Conservation (phyloP, 495 filamentous ascomycete genomes). For the Corynascus novoguineensis region DNA sequence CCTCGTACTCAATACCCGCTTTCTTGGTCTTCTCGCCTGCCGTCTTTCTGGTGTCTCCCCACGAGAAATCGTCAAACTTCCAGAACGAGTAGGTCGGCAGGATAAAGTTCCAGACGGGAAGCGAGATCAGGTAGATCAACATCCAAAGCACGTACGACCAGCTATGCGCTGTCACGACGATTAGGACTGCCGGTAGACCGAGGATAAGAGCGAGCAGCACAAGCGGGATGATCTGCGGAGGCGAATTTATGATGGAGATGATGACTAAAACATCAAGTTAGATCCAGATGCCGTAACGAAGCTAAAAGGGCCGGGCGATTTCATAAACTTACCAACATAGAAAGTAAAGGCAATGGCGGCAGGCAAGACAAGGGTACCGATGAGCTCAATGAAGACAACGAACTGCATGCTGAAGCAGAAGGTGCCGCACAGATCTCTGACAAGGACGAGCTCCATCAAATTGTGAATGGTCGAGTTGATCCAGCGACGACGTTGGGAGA, state of each 20-base stretch:
- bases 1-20: constrained; percentile 77
- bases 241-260: constrained; percentile 74
- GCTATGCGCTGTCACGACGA: constrained; percentile 92
- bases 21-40: constrained; percentile 79
- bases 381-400: constrained; percentile 90
- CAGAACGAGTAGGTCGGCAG: constrained; percentile 94
- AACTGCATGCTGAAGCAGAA: constrained; percentile 99
- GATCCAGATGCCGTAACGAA: not conserved
- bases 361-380: constrained; percentile 90
- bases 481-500: constrained; percentile 94
- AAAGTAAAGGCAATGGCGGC: constrained; percentile 96
- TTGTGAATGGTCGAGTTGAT: constrained; percentile 99
- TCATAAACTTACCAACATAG: constrained; percentile 69
- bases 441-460: constrained; percentile 92
- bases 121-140: constrained; percentile 86
- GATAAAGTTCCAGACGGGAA: constrained; percentile 97
- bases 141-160: constrained; percentile 95
- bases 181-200: constrained; percentile 86
- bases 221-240: constrained; percentile 88
- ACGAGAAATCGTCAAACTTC: constrained; percentile 99
- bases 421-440: constrained; percentile 93
- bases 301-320: not conserved
- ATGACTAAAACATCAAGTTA: constrained; percentile 52
- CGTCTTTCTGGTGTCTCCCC: constrained; percentile 97
- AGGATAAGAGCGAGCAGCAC: constrained; percentile 88